phyloP scores from a whole-genome alignment of 768 basidiomycete genomes.

The Russula virescens region DNA sequence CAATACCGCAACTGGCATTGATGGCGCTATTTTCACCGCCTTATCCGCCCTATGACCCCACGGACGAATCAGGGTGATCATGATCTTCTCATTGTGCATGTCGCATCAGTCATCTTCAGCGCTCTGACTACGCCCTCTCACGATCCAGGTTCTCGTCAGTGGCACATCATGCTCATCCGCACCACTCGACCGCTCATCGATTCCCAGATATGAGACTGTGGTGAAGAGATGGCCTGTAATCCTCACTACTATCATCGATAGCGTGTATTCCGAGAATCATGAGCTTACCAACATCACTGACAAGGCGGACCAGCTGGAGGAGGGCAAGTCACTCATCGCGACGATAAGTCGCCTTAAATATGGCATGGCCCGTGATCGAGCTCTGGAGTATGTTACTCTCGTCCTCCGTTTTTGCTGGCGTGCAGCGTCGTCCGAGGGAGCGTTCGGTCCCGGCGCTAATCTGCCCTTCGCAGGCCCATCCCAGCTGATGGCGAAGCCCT shows the following conservation, averaged over 20 bases:
- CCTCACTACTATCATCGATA: constrained; percentile 73
- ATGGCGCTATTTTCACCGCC: constrained; percentile 43
- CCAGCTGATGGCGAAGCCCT: constrained; percentile 71
- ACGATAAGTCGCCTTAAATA: constrained; percentile 76
- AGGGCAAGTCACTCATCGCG: constrained; percentile 75
- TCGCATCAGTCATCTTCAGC: too few relatives aligned
- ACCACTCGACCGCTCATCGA: background rate
- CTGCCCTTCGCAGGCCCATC: constrained; percentile 47
- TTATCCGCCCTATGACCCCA: constrained; percentile 68
- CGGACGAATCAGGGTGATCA: constrained; percentile 56
- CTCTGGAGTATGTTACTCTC: constrained; percentile 48
- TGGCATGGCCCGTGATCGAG: constrained; percentile 75
- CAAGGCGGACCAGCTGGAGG: constrained; percentile 46
- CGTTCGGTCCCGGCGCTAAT: constrained; percentile 1
- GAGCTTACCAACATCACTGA: constrained; percentile 39
- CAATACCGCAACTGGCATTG: background rate
- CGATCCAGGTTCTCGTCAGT: constrained; percentile 56
- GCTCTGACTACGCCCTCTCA: constrained; percentile 1
- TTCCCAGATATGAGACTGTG: constrained; percentile 67
- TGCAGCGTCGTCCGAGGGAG: background rate
- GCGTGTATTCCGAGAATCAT: constrained; percentile 65
- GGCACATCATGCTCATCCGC: background rate
- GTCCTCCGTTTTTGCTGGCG: background rate
- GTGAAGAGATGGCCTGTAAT: constrained; percentile 80
- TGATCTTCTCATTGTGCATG: background rate